A percentile compares a stretch with the other conserved stretches of the same genome.
Evolutionary conservation across 192 early-diverging fungal species (phyloP).

Genomic region (Podila verticillata): DNA sequence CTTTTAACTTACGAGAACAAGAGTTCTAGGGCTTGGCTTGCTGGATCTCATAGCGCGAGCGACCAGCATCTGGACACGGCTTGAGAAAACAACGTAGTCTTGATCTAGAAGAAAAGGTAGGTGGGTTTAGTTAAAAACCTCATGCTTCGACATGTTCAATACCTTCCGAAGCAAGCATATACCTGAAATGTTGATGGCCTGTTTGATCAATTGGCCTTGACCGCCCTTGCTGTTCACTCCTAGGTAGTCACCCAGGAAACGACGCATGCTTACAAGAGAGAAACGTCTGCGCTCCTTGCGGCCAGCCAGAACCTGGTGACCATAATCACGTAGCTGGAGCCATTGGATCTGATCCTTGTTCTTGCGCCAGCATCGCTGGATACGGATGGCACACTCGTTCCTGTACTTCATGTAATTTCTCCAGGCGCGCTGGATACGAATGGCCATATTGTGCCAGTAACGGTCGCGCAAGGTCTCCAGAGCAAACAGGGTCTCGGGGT

Average conservation of each 20-base stretch:
- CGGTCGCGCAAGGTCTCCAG: conserved; percentile 92
- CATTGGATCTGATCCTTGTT: conserved; percentile 90
- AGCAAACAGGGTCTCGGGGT: conserved; percentile 92
- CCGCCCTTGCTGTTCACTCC: conserved; percentile 63
- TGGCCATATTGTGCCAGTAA: conserved; percentile 97
- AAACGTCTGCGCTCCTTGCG: conserved; percentile 94
- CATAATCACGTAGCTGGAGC: conserved; percentile 92
- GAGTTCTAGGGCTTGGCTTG: conserved; percentile 71
- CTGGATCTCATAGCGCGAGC: conserved; percentile 79
- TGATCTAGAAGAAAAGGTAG: conserved; percentile 23
- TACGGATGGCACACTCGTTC: conserved; percentile 69
- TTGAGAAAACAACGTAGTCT: conserved; percentile 71
- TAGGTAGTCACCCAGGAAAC: conserved; percentile 94
- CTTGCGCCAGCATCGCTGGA: conserved; percentile 80
- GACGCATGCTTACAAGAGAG: conserved; percentile 81
- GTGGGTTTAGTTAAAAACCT: neutral
- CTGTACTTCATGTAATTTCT: conserved; percentile 76
- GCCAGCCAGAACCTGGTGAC: conserved; percentile 86
- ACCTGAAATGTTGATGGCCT: conserved; percentile 57
- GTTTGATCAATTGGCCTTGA: conserved; percentile 56
- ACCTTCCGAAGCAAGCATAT: neutral
- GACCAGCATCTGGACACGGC: conserved; percentile 67
- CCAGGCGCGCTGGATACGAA: conserved; percentile 92
- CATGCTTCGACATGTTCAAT: neutral
- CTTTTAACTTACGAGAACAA: conserved; percentile 67